Base-by-base conservation (phyloP, 768 basidiomycete species). In the Hericium rajendrae region DNA sequence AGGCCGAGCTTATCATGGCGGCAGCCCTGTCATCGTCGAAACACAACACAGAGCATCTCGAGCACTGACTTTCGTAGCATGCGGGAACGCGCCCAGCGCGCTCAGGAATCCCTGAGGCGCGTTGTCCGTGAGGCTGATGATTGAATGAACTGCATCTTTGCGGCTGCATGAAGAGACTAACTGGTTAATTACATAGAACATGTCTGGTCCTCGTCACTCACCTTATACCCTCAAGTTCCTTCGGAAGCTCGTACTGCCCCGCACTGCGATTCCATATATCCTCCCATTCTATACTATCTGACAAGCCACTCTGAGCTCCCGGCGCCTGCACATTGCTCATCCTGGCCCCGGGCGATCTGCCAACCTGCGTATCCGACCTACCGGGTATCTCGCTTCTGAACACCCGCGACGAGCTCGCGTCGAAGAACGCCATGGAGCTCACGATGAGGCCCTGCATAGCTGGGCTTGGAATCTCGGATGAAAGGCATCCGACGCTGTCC, bases 381-480 rank as follows among this genome's bases (percentile, higher is more conserved):
- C 88, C 87, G 1, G 78, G 77, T 54, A 89, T 78, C 1, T 74
- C 76, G 9, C 86, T 88, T n/a, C 77, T 76, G 63, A 89, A 89
- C 1, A 78, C 69, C 1, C 74, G 70, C 11, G 77, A 77, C 8
- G 65, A 53, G 0, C 68, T 58, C 2, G 73, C 62, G 53, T 81
- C 74, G 53, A 86, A 79, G 4, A 78, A 64, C 0, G 81, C 84
- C 8, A 88, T 64, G 22, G 84, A 81, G 63, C 85, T 87, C 1
- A 78, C 71, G 32, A 82, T 67, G 20, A 69, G 57, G 26, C 46
- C 54, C 20, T 53, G 54, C 48, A 51, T 54, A 24, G 61, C 63
- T 10, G 51, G 18, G 5, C 58, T 46, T 6, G 56, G 37, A 59
- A 79, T 61, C 1, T 80, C 77, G 1, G 80, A 78, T 11, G 83